Percentiles rank a stretch among this genome's conserved stretches.
These are phyloP conservation scores for Leishmania major DNA, from an alignment of 208 protist genomes.

Conservation along the genomic window DNA sequence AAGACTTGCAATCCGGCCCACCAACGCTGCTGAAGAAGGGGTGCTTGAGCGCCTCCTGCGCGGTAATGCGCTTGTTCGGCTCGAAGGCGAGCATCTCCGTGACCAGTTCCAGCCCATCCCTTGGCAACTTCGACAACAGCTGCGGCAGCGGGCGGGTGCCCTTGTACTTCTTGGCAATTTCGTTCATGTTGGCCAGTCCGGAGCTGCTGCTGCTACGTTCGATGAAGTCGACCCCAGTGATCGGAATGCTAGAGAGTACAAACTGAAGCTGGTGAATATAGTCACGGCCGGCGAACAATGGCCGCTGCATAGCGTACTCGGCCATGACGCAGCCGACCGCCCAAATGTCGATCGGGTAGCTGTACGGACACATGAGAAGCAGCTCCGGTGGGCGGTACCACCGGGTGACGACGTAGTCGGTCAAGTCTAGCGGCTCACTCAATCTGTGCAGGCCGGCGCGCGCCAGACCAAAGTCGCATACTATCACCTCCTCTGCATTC, in stretches of 20 bases:
- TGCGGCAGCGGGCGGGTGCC: conserved; percentile 56
- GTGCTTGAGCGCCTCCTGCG: conserved; percentile 81
- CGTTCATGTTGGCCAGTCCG: conserved; percentile 62
- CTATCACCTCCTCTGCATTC: conserved; percentile 82
- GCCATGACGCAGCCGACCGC: conserved; percentile 98
- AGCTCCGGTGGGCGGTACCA: conserved; percentile 99
- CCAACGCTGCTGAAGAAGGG: conserved; percentile 80
- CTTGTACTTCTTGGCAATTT: conserved; percentile 76
- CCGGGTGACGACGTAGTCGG: conserved; percentile 97
- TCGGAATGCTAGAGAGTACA: conserved; percentile 76
- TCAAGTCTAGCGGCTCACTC: conserved; percentile 87
- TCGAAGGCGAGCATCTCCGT: conserved; percentile 93
- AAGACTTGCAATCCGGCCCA: conserved; percentile 38
- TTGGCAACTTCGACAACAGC: conserved; percentile 52
- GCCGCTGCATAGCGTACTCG: conserved; percentile 93
- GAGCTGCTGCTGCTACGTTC: conserved; percentile 41
- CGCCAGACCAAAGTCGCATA: conserved; percentile 95
- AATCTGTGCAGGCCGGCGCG: conserved; percentile 70
- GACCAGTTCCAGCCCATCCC: conserved; percentile 87
- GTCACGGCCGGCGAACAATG: conserved; percentile 87
- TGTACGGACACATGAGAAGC: conserved; percentile 94
- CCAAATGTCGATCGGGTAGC: conserved; percentile 98
- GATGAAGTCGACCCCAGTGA: conserved; percentile 75
- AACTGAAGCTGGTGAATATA: conserved; percentile 92
- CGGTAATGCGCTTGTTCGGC: conserved; percentile 89